Base-by-base conservation (phyloP, 768 basidiomycete genomes). In the Tubosaeta brunneosetosa region DNA sequence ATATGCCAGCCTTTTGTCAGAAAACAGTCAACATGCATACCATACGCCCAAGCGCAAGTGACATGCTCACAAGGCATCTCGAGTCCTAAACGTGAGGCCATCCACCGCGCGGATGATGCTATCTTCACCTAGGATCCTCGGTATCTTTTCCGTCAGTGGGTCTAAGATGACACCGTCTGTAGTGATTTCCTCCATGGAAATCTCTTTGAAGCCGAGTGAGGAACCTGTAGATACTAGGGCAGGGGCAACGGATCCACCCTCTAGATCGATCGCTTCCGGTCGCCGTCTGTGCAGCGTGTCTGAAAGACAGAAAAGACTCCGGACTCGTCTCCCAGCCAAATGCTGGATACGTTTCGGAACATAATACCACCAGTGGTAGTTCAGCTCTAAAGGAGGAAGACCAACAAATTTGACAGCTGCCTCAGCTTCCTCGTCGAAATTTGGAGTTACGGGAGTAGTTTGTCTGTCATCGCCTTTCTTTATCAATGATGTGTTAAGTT, bases 151-250 rank as follows among this genome's bases (percentile, higher is more conserved):
- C 27, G 67, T 62, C 56, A 70, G 31, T 13, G 81, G 77, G 57
- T 85, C 85, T 8, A 75, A 72, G 2, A 83, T 79, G 13, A 61
- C 42, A 1, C 89, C 89, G 59, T 91, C 90, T 32, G 73, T 73
- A 3, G 91, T 91, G 6, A 80, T 80, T 3, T 74, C 52, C 64
- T 93, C 91, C 19, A 71, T 61, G 0, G 68, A 58, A 56, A 92
- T 91, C 64, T 91, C 88, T 51, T 78, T 76, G 33, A 91, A 64
- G 3, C 89, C 91, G 6, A 94, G 61, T 2, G 71, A 61, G 7
- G 81, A 71, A 1, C 88, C 89, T 57, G 81, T 84, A 3, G 83
- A 79, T 13, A 82, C 79, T 33, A 90, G 65, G 0, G 85, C 88
- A 13, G 82, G 83, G 0, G 72, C 68, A 14, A 88, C 64, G 6